Conservation (phyloP, 2,329 filamentous ascomycete species). For the Pseudophaeomoniella oleicola region DNA sequence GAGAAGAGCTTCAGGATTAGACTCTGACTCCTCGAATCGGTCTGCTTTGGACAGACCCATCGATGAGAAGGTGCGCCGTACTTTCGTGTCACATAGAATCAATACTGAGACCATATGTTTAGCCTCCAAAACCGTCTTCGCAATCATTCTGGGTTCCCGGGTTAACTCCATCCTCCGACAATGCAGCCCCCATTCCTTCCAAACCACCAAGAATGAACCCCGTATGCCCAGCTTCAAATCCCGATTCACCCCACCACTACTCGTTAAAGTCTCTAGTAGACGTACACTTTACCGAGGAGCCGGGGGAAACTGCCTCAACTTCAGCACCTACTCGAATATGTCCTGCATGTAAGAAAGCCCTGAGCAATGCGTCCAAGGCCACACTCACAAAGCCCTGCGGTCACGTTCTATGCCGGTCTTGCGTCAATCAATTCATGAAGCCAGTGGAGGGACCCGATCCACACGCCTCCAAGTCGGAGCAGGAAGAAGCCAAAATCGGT, state of each 20-base stretch:
- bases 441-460: constrained; percentile 41
- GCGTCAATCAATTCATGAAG: constrained; percentile 69
- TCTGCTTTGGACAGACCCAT: not conserved
- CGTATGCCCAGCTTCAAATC: constrained; percentile 59
- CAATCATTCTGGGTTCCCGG: constrained; percentile 68
- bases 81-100: not conserved
- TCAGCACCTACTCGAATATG: constrained; percentile 45
- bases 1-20: not conserved
- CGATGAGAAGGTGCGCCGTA: not conserved
- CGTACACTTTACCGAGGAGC: constrained; percentile 64
- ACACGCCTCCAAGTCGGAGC: constrained; percentile 41
- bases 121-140: not conserved
- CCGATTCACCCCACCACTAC: constrained; percentile 54
- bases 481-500: constrained; percentile 19
- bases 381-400: constrained; percentile 78
- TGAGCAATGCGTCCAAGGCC: constrained; percentile 71
- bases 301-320: constrained; percentile 37
- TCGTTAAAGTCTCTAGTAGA: constrained; percentile 64
- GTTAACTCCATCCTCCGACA: constrained; percentile 54
- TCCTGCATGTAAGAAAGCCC: constrained; percentile 69
- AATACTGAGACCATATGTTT: not conserved
- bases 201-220: constrained; percentile 54
- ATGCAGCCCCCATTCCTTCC: constrained; percentile 39
- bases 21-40: not conserved
- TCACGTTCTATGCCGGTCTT: constrained; percentile 77